Base-by-base conservation (phyloP, 176 grass and related monocot genomes). In the Lolium rigidum region DNA sequence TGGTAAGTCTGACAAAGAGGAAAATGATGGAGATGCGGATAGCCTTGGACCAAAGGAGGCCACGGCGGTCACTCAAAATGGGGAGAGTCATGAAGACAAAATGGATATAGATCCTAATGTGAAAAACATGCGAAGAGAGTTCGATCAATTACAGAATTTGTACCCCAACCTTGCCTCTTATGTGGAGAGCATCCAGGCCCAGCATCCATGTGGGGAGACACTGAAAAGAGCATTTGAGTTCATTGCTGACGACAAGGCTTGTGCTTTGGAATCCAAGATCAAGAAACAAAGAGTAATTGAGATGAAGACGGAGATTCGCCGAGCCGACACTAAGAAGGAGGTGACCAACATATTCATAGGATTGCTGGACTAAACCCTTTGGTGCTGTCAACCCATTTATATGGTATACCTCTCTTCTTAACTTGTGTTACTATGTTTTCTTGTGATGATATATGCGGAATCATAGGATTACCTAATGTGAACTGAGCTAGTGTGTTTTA, bases 151-250 rank as follows among this genome's bases (percentile, higher is more conserved):
- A 67, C 48, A 87, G 57, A 59, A 31, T 14, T 38, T 83, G 57
- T 90, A 83, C 72, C 41, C 84, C 38, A 80, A 48, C 80, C 89
- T 90, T 87, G 15, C 89, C 86, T 20, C 18, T 24, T 57, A 39
- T 74, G 89, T 87, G 80, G 80, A 83, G 38, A 35, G 15, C 38
- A 87, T 90, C 8, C 38, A 58, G 47, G 58, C 8, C 13, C 47
- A 87, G 7, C 57, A 90, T 83, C 44, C 74, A n/a, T 74, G 80
- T 47, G 89, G 89, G 24, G 48, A 38, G 80, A 67, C 80, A 57
- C 59, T 90, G 57, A 90, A 83, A 80, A 79, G 80, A 67, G 80
- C 80, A 50, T 90, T 90, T 87, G 66, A 58, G 48, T 80, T n/a
- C 2, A 87, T 90, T 67, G 3, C 13, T n/a, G 74, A 90, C 58